Base-by-base conservation (phyloP, 2,329 filamentous ascomycete genomes). In the Cyphellophora attinorum region DNA sequence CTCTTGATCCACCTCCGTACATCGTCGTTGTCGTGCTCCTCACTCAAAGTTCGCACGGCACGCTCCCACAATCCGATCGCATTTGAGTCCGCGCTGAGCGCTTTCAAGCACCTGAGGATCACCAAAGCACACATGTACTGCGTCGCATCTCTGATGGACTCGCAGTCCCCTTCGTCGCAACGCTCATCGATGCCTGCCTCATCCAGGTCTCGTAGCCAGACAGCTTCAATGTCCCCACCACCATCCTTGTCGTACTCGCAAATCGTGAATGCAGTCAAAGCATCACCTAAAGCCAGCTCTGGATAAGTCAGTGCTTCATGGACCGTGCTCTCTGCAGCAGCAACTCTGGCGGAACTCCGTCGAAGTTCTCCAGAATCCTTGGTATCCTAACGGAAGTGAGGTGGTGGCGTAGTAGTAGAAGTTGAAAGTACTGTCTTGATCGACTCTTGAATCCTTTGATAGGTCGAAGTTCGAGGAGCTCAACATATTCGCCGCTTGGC, bases 261-360 rank as follows among this genome's bases (percentile, higher is more conserved):
- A 30, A 98, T 65, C 3, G 94, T 72, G n/a, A 96, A 69, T 1
- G 88, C 86, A 36, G 82, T 80, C 56, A 96, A 96, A 4, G 85
- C 85, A 64, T 95, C 88, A 19, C 85, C 85, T 8, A 81, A 79
- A 4, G 86, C 86, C 25, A 98, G 73, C 56, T 98, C 91, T 0
- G 85, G 85, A 57, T 94, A 96, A 23, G 77, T 84, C 30, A 95
- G 68, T 29, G 76, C 65, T 11, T 77, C 72, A 57, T 95, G 77
- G 81, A 65, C 19, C 72, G 62, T 15, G 85, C 85, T 19, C 88
- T 75, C 17, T 55, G 48, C 10, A 66, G 51, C 11, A 49, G 35
- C 13, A 46, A 23, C 10, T 43, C 37, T 10, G 45, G 45, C 23
- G 36, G 33, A 13, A 37, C 33, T 4, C 31, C 37, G 33, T 33